phyloP scores from a whole-genome alignment of 768 basidiomycete species.

The Trametes cinnabarina region DNA sequence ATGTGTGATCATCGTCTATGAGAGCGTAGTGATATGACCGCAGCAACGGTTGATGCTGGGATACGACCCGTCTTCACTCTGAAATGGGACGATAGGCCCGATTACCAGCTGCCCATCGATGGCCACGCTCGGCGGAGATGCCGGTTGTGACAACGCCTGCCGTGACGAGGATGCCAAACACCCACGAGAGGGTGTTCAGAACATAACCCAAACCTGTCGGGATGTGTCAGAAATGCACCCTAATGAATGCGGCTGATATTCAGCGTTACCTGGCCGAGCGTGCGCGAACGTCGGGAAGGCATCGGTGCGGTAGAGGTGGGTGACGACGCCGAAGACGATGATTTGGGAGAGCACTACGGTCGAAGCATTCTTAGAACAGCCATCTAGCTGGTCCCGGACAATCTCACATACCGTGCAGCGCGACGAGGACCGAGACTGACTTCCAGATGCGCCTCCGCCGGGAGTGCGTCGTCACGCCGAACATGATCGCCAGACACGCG shows the following conservation, averaged over 20 bases:
- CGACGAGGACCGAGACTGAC: slow-evolving; percentile 62
- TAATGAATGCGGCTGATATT: no score
- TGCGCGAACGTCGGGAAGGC: slow-evolving; percentile 51
- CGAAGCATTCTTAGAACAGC: not conserved
- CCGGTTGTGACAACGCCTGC: slow-evolving; percentile 61
- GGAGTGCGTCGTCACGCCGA: slow-evolving; percentile 73
- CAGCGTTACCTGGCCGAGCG: slow-evolving; percentile 54
- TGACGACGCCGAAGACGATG: slow-evolving; percentile 60
- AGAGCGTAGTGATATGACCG: not conserved
- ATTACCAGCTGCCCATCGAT: slow-evolving; percentile 77
- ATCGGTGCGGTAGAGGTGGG: slow-evolving; percentile 51
- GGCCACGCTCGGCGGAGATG: slow-evolving; percentile 55
- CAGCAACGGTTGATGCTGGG: not conserved
- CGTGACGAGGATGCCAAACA: slow-evolving; percentile 49
- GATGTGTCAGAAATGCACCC: not conserved
- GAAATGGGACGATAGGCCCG: slow-evolving; percentile 51
- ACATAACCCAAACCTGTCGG: slow-evolving; percentile 56
- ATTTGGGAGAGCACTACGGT: slow-evolving; percentile 56
- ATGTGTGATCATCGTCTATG: not conserved
- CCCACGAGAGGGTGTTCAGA: slow-evolving; percentile 61
- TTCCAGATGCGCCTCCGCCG: slow-evolving; percentile 75
- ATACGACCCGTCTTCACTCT: slow-evolving; percentile 7
- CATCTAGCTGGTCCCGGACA: not conserved
- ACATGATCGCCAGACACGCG: slow-evolving; percentile 54
- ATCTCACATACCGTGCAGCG: slow-evolving; percentile 52